Evolutionary conservation across 495 filamentous ascomycete genomes (phyloP), one percentile per base, ranked within the genome.

Genomic region (Xylaria palmicola): DNA sequence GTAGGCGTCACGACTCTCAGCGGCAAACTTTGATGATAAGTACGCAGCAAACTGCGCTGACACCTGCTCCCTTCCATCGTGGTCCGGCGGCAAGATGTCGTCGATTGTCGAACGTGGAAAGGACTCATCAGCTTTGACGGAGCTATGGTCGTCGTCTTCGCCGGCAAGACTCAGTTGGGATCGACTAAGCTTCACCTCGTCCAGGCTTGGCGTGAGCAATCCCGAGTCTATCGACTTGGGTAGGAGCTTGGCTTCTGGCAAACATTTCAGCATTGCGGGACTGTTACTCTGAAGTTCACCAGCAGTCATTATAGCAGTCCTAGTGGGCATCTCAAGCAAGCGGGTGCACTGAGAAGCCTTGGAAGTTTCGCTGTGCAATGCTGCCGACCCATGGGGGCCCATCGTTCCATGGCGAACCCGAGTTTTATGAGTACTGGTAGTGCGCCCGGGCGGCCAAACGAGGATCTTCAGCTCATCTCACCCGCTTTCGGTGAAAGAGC

Each of bases 1-100:
- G 10, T 56, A 56, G n/a, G 52, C 52, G 43, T 56, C 52, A 15
- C 52, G 52, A 7, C 37, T 56, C 19, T 56, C 52, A n/a, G 52
- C 52, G 3, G 6, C 17, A 36, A 41, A 41, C 52, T 56, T 56
- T 1, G 36, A 44, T 26, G 52, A 56, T 20, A 56, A 44, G 15
- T 56, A 56, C 13, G 52, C 52, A 29, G 52, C 52, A 1, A 56
- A 19, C 52, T 56, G 24, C 8, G 52, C 4, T 29, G 36, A 30
- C 24, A 56, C 24, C 2, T 40, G 12, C 27, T 56, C 37, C 15
- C 22, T 43, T 56, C 36, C 27, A 44, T 44, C 36, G 8, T 41
- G 36, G 22, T 55, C 52, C 7, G 24, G 15, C 15, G 52, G 37
- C 6, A 56, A 22, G 20, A 43, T 56, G 8, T 56, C 52, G 32